Conservation (phyloP, 257 asterid species). For the Nemophila menziesii region DNA sequence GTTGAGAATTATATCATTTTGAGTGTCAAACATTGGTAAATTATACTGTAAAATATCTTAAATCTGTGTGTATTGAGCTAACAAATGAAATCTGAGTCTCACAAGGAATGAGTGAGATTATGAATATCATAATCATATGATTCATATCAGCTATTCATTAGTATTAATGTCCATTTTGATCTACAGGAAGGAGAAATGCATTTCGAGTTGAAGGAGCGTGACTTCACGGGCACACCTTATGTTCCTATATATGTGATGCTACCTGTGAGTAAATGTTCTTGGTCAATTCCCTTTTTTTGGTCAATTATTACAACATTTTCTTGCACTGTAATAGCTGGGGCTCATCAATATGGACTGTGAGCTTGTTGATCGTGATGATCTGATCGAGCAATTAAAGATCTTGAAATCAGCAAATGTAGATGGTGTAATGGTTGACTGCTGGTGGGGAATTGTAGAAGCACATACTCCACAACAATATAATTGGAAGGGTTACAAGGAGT, state of each 20-base stretch:
- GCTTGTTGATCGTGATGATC: conserved; percentile 38
- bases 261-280: conserved; percentile 50
- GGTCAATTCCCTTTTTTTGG: no score
- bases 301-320: no score
- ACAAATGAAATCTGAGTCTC: no score
- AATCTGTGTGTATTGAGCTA: no score
- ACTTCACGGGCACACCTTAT: conserved; percentile 52
- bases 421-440: conserved; percentile 75
- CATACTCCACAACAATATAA: conserved; percentile 48
- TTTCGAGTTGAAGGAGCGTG: conserved; percentile 22
- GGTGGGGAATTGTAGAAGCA: conserved; percentile 91
- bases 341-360: conserved; percentile 41
- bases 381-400: conserved; percentile 32
- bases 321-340: conserved; percentile 60
- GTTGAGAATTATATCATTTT: neutral
- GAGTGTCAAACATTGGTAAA: no score
- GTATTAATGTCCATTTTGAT: no score
- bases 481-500: conserved; percentile 56
- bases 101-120: no score
- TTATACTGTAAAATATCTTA: no score
- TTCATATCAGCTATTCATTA: no score
- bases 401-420: conserved; percentile 57
- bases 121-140: no score
- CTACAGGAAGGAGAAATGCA: neutral
- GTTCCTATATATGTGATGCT: conserved; percentile 65